A percentile compares a stretch with the other conserved stretches of the same genome.
phyloP scores from a whole-genome alignment of 2,329 filamentous ascomycete species.

The Epichloe scottii region DNA sequence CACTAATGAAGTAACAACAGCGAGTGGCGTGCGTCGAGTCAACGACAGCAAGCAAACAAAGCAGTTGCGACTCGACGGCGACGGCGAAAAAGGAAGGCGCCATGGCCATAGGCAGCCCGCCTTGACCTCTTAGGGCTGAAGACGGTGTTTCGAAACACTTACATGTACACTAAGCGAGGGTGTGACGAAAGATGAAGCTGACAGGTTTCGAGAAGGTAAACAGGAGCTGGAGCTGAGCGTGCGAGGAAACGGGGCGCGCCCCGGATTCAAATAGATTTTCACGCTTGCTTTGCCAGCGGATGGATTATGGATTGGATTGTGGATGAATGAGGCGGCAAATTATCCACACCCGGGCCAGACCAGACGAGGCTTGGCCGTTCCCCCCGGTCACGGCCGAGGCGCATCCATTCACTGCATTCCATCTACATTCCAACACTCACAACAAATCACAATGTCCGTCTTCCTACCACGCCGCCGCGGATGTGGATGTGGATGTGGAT shows the following conservation, averaged over 20 bases:
- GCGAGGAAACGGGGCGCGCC: background rate
- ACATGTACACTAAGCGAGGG: constrained; percentile 1
- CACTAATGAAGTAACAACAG: no score
- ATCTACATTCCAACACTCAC: no score
- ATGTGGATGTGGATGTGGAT: background rate
- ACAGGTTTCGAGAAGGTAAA: background rate
- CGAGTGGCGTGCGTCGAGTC: background rate
- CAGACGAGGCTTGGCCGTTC: no score
- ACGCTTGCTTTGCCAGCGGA: background rate
- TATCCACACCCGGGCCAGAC: background rate
- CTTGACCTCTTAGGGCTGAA: background rate
- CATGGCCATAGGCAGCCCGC: background rate
- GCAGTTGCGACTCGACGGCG: background rate
- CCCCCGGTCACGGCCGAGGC: background rate
- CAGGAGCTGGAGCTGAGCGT: background rate
- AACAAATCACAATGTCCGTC: background rate
- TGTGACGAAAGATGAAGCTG: background rate
- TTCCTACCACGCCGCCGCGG: background rate
- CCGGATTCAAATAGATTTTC: constrained; percentile 6
- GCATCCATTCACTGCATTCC: constrained; percentile 1
- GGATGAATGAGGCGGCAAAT: constrained; percentile 8
- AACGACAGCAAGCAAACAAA: background rate
- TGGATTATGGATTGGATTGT: background rate
- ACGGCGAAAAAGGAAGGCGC: background rate
- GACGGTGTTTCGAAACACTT: background rate